These are phyloP conservation scores for Syzygium syzygioides DNA, from an alignment of 441 rosid genomes.

Conservation along the genomic window DNA sequence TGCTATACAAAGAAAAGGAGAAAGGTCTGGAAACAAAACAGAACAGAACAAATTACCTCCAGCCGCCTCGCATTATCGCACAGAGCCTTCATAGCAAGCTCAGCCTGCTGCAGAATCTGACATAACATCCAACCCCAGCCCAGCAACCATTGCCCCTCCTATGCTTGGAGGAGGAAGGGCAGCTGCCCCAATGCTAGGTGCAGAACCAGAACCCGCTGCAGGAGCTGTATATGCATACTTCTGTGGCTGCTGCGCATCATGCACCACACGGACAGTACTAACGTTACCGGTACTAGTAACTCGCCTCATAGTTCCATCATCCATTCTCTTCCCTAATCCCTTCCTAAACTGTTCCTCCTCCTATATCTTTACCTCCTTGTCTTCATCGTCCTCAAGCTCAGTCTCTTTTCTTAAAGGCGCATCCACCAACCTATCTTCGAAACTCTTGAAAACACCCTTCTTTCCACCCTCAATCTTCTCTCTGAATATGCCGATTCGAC, in stretches of 20 bases:
- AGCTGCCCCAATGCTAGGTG: conserved; percentile 8
- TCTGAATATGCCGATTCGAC: conserved; percentile 43
- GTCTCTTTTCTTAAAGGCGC: background rate
- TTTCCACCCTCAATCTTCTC: conserved; percentile 29
- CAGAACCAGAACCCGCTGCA: conserved; percentile 17
- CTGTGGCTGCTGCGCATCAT: conserved; percentile 14
- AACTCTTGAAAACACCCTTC: conserved; percentile 61
- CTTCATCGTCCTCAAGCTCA: conserved; percentile 31
- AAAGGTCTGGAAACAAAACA: too few species aligned
- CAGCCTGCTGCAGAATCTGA: conserved; percentile 71
- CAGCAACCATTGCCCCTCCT: conserved; percentile 38
- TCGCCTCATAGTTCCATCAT: conserved; percentile 31
- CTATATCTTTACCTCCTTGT: conserved; percentile 84
- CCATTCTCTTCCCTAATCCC: conserved; percentile 82
- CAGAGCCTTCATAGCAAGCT: conserved; percentile 68
- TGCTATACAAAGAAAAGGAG: background rate
- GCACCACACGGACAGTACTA: background rate
- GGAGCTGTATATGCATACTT: conserved; percentile 25
- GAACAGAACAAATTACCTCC: conserved; percentile 37
- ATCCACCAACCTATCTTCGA: conserved; percentile 22
- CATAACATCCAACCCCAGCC: conserved; percentile 44
- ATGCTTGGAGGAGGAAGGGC: conserved; percentile 35
- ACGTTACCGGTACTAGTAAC: conserved; percentile 6
- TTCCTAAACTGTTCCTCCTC: conserved; percentile 90
- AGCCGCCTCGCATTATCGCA: conserved; percentile 44